Evolutionary conservation across 2,329 filamentous ascomycete species (phyloP).

Genomic region (Ascochyta clinopodiicola): DNA sequence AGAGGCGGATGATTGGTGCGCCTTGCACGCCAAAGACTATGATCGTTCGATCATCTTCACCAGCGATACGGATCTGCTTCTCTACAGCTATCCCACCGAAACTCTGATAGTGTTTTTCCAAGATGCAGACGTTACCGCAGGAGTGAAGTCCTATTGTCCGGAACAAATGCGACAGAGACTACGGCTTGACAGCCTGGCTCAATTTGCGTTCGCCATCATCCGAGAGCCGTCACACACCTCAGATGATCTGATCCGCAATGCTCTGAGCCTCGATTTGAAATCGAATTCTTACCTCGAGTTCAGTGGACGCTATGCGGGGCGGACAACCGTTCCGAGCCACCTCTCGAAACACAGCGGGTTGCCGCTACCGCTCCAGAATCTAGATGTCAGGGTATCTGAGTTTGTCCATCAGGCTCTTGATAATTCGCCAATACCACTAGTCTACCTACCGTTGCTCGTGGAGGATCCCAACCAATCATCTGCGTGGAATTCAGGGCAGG

Average conservation of each 20-base stretch:
- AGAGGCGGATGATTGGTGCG: constrained; percentile 86
- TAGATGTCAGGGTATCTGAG: constrained; percentile 46
- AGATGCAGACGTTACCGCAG: constrained; percentile 60
- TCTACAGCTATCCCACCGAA: constrained; percentile 70
- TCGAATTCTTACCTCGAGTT: constrained; percentile 38
- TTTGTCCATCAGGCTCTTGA: constrained; percentile 33
- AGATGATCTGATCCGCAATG: constrained; percentile 33
- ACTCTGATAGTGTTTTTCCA: constrained; percentile 73
- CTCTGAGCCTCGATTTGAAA: constrained; percentile 26
- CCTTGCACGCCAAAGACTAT: constrained; percentile 63
- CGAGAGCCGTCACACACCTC: constrained; percentile 41
- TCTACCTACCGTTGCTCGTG: constrained; percentile 71
- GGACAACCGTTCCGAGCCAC: constrained; percentile 10
- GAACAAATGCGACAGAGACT: constrained; percentile 54
- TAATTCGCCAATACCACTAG: constrained; percentile 29
- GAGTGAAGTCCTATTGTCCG: constrained; percentile 52
- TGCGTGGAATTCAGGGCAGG: constrained; percentile 50
- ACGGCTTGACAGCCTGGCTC: constrained; percentile 49
- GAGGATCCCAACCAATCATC: constrained; percentile 53
- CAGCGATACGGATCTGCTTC: constrained; percentile 84
- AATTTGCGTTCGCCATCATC: constrained; percentile 51
- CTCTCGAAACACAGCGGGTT: neutral
- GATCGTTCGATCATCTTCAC: constrained; percentile 73
- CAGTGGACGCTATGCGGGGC: constrained; percentile 34
- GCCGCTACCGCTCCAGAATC: constrained; percentile 21